Evolutionary conservation across 2,329 filamentous ascomycete genomes (phyloP).

Genomic region (Hortaea werneckii): DNA sequence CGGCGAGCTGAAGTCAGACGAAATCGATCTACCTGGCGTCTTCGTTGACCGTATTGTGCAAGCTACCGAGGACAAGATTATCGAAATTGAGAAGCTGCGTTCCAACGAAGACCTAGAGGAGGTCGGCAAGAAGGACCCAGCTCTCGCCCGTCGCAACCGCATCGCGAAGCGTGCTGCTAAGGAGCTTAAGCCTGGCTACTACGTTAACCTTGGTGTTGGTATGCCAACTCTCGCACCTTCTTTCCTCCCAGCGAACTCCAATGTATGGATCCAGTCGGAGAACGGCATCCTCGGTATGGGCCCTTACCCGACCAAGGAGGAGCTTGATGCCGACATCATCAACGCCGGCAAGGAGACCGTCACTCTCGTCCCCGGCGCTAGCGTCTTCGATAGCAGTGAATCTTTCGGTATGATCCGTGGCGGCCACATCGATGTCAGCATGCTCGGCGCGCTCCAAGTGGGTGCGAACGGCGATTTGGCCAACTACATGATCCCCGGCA

Average conservation of each 20-base stretch:
- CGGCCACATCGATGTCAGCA: constrained; percentile 70
- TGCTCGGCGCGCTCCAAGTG: constrained; percentile 74
- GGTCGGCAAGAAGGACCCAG: constrained; percentile 34
- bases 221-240: constrained; percentile 78
- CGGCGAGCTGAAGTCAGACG: constrained; percentile 62
- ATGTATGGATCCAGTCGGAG: constrained; percentile 78
- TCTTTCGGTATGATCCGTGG: constrained; percentile 83
- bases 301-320: constrained; percentile 61
- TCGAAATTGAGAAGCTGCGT: constrained; percentile 58
- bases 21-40: constrained; percentile 71
- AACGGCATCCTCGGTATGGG: constrained; percentile 81
- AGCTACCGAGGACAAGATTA: constrained; percentile 58
- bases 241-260: constrained; percentile 56
- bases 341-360: constrained; percentile 86
- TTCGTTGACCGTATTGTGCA: constrained; percentile 74
- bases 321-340: constrained; percentile 69
- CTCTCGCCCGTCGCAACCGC: constrained; percentile 50
- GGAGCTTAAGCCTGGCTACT: constrained; percentile 71
- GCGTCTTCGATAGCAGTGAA: constrained; percentile 69
- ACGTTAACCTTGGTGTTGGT: constrained; percentile 73
- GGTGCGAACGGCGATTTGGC: constrained; percentile 69
- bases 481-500: constrained; percentile 86
- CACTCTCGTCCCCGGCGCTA: constrained; percentile 64
- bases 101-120: constrained; percentile 34
- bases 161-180: constrained; percentile 70